Base-by-base conservation (phyloP, 768 basidiomycete species). In the Pleurotus pulmonarius region DNA sequence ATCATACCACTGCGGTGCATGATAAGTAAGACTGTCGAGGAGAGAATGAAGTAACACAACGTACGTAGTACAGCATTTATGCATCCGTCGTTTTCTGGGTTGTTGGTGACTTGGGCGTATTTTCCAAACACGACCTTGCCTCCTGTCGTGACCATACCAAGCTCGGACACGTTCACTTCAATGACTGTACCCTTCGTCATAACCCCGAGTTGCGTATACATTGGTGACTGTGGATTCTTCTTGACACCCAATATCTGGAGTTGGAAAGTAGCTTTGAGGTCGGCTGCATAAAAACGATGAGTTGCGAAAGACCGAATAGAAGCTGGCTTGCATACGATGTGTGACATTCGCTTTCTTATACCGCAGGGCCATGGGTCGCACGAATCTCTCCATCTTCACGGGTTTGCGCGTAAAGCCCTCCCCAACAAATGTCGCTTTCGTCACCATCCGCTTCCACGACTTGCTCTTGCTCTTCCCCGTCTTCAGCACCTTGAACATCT, bases 401-500 rank as follows among this genome's bases (percentile, higher is more conserved):
- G 97, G 97, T 71, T 98, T 98, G 59, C 97, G 81, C 13, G 97
- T 99, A 70, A 98, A 99, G 15, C 92, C 89, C 70, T 98, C 94
- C 4, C 96, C 96, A 29, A 99, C 97, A 66, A 98, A 99, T 7
- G 97, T 99, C 29, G 97, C 97, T 73, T 99, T 99, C 56, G 94
- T 97, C 59, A 99, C 92, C 94, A 98, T 98, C 62, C 94, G 85
- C 76, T 99, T 99, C 97, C 97, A 99, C 15, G 90, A 82, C 73
- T 98, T 99, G 66, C 83, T 86, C 75, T 94, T 97, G 68, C 83
- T 90, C 78, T 98, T 98, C 55, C 97, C 97, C 1, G 96, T 94
- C 79, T 94, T 92, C 80, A 99, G 78, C 26, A 99, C 97, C 79
- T 95, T 98, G 81, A 99, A 99, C 90, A 94, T 97, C 79, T 99